Evolutionary conservation across 768 basidiomycete species (phyloP).

Genomic region (Cystofilobasidium macerans): DNA sequence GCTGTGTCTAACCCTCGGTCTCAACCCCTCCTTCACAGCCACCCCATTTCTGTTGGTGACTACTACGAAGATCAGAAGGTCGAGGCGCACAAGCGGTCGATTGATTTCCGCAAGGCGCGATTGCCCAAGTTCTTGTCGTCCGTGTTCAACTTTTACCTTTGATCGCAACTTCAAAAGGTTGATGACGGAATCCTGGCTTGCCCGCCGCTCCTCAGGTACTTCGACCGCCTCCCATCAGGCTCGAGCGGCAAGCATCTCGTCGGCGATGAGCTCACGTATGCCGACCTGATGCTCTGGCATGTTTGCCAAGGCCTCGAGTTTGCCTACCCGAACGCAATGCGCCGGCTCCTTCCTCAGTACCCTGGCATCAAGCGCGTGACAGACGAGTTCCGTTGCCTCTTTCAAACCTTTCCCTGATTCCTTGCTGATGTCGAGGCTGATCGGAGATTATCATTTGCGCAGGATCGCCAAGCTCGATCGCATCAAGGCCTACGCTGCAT

Average conservation of each 20-base stretch:
- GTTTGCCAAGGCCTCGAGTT: constrained; percentile 36
- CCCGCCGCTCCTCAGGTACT: constrained; percentile 30
- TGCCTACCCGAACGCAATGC: constrained; percentile 41
- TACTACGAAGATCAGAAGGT: constrained; percentile 45
- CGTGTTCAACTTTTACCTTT: neutral
- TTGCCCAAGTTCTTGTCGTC: constrained; percentile 42
- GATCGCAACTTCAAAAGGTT: too few species aligned
- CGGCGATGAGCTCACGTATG: constrained; percentile 38
- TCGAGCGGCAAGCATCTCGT: constrained; percentile 34
- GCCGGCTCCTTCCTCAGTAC: constrained; percentile 23
- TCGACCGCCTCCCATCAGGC: constrained; percentile 35
- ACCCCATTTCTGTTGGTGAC: constrained; percentile 37
- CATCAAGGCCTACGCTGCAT: constrained; percentile 39
- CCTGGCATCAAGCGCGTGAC: neutral
- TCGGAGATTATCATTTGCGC: neutral
- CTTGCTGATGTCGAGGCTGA: neutral
- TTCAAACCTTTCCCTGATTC: neutral
- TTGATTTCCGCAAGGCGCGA: constrained; percentile 38
- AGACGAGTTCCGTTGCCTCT: neutral
- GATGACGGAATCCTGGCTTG: neutral
- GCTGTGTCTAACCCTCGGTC: neutral
- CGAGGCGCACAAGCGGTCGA: constrained; percentile 37
- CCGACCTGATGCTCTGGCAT: constrained; percentile 44
- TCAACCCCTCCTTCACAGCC: constrained; percentile 23
- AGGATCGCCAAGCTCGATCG: constrained; percentile 33